A percentile compares a stretch with the other conserved stretches of the same genome.
These are phyloP conservation scores for Aureobasidium sp. DNA, from an alignment of 2,329 filamentous ascomycete species.

Conservation along the genomic window DNA sequence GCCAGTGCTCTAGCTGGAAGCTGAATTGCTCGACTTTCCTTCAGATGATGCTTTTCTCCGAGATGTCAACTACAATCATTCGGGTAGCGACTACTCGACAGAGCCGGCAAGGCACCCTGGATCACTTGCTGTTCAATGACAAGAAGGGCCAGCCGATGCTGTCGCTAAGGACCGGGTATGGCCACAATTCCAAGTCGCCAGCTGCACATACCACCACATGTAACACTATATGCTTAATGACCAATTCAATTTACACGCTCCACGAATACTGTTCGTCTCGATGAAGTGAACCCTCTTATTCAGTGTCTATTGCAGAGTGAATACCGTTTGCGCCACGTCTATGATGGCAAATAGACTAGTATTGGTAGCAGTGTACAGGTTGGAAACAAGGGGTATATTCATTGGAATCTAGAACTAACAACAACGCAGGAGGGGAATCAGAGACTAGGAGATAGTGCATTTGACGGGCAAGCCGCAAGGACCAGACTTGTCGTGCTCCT, in stretches of 20 bases:
- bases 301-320: neutral
- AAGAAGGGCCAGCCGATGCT: neutral
- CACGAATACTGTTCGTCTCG: neutral
- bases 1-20: conserved; percentile 21
- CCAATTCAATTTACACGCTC: neutral
- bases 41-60: neutral
- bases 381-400: conserved; percentile 6
- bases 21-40: neutral
- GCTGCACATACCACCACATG: neutral
- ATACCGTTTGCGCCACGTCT: neutral
- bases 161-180: neutral
- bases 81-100: neutral
- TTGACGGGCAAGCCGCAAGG: conserved; percentile 73
- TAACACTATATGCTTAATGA: conserved; percentile 9
- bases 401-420: conserved; percentile 6
- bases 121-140: neutral
- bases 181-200: neutral
- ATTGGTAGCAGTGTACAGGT: neutral
- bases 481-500: conserved; percentile 52
- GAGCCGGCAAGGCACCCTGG: neutral
- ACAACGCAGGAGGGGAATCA: neutral
- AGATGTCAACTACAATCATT: neutral
- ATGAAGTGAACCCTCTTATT: neutral
- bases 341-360: neutral
- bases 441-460: conserved; percentile 57